These are phyloP conservation scores for Boletus albobrunnescens DNA, from an alignment of 1,284 basidiomycete genomes.

Conservation along the genomic window DNA sequence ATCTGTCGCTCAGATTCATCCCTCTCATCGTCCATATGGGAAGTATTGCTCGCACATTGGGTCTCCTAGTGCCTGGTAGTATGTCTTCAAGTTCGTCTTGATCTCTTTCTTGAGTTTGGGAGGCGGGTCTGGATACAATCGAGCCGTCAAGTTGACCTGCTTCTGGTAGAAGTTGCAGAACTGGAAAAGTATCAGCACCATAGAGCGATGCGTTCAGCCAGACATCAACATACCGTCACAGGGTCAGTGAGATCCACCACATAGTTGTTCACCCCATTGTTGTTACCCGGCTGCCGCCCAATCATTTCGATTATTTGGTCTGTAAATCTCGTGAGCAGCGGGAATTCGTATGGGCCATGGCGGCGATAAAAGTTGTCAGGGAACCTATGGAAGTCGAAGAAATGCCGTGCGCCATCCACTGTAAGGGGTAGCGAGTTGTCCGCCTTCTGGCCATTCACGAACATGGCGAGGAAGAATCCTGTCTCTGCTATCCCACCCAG, in stretches of 20 bases:
- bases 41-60: constrained; percentile 18
- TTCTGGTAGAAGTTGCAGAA: constrained; percentile 18
- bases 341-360: constrained; percentile 10
- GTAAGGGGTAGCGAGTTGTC: constrained; percentile 11
- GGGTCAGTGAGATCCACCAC: constrained; percentile 10
- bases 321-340: too few species aligned
- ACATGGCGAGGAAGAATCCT: constrained; percentile 23
- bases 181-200: constrained; percentile 5
- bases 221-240: constrained; percentile 12
- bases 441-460: constrained; percentile 21
- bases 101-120: constrained; percentile 18
- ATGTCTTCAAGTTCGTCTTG: constrained; percentile 19
- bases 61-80: constrained; percentile 17
- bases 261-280: constrained; percentile 21
- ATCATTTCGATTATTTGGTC: too few species aligned
- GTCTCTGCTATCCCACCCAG: constrained; percentile 18
- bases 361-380: constrained; percentile 23
- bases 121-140: constrained; percentile 19
- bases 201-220: neutral
- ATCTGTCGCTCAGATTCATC: neutral
- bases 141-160: constrained; percentile 21
- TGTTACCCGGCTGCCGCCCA: constrained; percentile 9
- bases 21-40: constrained; percentile 14
- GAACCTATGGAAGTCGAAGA: constrained; percentile 15
- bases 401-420: constrained; percentile 14